Percentiles rank a stretch among this genome's conserved stretches.
Evolutionary conservation across 495 filamentous ascomycete genomes (phyloP).

Genomic region (Cercophora sp.): DNA sequence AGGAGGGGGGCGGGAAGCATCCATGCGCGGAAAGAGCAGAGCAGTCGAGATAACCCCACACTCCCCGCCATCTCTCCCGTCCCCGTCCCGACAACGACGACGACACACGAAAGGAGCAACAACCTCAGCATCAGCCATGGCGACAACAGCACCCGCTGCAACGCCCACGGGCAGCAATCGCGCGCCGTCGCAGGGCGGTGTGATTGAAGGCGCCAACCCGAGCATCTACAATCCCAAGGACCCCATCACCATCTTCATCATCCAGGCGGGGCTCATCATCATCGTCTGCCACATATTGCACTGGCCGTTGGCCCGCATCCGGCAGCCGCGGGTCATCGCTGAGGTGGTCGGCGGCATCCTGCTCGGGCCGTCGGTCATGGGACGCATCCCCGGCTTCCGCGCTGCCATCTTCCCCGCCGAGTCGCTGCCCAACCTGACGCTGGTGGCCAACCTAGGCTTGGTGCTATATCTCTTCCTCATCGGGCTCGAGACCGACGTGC

Average conservation of each 20-base stretch:
- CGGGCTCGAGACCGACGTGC: conserved; percentile 85
- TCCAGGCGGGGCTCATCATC: conserved; percentile 1
- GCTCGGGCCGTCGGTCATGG: neutral
- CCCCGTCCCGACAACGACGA: too few species aligned
- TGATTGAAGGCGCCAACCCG: conserved; percentile 1
- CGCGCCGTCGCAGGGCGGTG: conserved; percentile 1
- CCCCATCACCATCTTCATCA: conserved; percentile 3
- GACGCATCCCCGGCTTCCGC: conserved; percentile 8
- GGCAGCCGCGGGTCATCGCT: neutral
- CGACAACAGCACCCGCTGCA: neutral
- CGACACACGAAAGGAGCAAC: too few species aligned
- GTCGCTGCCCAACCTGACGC: conserved; percentile 68
- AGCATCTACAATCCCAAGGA: neutral
- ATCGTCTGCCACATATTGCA: neutral
- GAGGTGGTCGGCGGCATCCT: neutral
- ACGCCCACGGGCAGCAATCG: neutral
- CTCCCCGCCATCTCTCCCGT: too few species aligned
- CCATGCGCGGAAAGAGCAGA: too few species aligned
- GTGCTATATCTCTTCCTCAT: conserved; percentile 89
- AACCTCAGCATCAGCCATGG: neutral
- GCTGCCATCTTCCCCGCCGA: conserved; percentile 67
- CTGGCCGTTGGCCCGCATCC: neutral
- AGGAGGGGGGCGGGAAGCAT: too few species aligned
- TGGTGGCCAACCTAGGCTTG: conserved; percentile 85
- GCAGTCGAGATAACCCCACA: too few species aligned